Evolutionary conservation across 148 eudicot genomes (phyloP).

Genomic region (Arbutus unedo): DNA sequence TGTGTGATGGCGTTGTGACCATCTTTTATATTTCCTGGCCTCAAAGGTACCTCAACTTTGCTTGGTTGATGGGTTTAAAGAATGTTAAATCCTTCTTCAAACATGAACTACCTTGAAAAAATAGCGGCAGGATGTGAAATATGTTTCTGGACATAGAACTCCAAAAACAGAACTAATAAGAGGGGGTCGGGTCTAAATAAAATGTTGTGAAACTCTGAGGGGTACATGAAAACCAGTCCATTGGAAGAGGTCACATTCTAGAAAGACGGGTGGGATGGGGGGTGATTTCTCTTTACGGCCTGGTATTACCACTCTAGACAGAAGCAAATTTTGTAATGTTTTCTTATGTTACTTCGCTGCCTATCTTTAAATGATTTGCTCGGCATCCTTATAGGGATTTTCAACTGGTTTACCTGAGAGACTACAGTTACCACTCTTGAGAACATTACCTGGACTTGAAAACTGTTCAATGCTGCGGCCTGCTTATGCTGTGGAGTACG

Average conservation of each 20-base stretch:
- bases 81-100: neutral
- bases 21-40: neutral
- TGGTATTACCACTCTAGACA: neutral
- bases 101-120: neutral
- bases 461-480: slow-evolving; percentile 96
- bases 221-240: neutral
- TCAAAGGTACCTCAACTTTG: neutral
- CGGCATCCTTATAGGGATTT: slow-evolving; percentile 60
- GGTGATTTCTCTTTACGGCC: neutral
- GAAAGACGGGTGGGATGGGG: neutral
- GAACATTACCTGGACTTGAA: slow-evolving; percentile 95
- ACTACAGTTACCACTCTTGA: slow-evolving; percentile 81
- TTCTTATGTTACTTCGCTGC: neutral
- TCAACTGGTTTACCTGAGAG: slow-evolving; percentile 99
- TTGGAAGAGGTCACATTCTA: neutral
- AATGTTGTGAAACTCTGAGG: neutral
- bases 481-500: slow-evolving; percentile 99
- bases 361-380: neutral
- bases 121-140: neutral
- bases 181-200: neutral
- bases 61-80: neutral
- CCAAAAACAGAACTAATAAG: neutral
- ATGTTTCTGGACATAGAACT: neutral
- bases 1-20: neutral
- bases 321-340: neutral